A percentile compares a stretch with the other conserved stretches of the same genome.
Conservation (phyloP, 2,329 filamentous ascomycete species). For the Dichotomopilus funicola region DNA sequence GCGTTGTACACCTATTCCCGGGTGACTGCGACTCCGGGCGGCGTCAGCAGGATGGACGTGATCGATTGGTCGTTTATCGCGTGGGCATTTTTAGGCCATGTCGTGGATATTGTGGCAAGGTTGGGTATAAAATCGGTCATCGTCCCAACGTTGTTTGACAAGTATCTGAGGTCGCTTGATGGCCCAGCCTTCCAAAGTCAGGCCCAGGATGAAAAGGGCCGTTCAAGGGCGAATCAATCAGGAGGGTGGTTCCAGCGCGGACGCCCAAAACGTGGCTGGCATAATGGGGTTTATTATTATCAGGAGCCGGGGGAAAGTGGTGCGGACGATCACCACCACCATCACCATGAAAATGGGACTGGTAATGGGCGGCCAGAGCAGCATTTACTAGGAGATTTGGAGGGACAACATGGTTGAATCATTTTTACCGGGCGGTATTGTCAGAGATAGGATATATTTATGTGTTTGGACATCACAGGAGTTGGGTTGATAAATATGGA, state of each 20-base stretch:
- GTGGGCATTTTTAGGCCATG: conserved; percentile 17
- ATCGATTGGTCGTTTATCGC: conserved; percentile 19
- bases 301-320: neutral
- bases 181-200: conserved; percentile 1
- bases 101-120: conserved; percentile 9
- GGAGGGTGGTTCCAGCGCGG: neutral
- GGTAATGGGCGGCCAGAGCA: conserved; percentile 8
- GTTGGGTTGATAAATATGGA: neutral
- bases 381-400: conserved; percentile 16
- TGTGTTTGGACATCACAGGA: neutral
- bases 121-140: conserved; percentile 9
- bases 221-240: neutral
- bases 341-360: neutral
- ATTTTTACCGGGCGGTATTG: neutral
- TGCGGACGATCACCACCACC: neutral
- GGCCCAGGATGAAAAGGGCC: neutral
- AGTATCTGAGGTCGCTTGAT: conserved; percentile 16
- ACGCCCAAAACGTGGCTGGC: neutral
- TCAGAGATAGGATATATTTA: conserved; percentile 1
- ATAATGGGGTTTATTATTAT: neutral
- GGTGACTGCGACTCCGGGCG: neutral
- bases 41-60: neutral
- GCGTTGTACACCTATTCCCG: conserved; percentile 12
- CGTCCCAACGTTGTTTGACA: conserved; percentile 16
- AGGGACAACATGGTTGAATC: conserved; percentile 1